These are phyloP conservation scores for Salix arbutifolia DNA, from an alignment of 345 rosid species.

Conservation along the genomic window DNA sequence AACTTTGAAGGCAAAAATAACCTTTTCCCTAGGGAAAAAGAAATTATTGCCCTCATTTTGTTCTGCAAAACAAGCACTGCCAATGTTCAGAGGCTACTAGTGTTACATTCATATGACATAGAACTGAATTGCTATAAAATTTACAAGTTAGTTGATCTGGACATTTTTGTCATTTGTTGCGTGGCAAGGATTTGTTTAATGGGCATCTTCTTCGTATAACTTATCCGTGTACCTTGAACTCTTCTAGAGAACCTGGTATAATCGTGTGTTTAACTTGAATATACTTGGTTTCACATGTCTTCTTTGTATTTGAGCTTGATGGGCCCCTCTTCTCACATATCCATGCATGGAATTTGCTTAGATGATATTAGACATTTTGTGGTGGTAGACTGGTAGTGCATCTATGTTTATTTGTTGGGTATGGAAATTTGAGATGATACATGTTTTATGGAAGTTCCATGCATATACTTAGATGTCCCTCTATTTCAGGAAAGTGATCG, in stretches of 20 bases:
- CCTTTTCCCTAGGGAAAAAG: neutral
- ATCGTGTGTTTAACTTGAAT: too few species aligned
- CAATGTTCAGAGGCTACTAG: neutral
- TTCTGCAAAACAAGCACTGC: neutral
- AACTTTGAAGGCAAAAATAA: neutral
- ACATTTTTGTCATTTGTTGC: neutral
- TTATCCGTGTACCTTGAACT: too few species aligned
- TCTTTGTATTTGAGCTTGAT: too few species aligned
- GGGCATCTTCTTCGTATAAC: too few species aligned
- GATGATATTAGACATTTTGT: neutral
- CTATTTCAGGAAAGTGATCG: slow-evolving; percentile 79
- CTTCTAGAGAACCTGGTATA: too few species aligned
- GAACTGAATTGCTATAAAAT: neutral
- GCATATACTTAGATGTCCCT: neutral
- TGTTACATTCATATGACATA: neutral
- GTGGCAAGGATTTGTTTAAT: too few species aligned
- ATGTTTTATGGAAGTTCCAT: neutral
- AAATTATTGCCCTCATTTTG: neutral
- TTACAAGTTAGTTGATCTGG: neutral
- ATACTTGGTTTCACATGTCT: too few species aligned
- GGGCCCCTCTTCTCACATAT: too few species aligned
- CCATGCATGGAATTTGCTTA: neutral
- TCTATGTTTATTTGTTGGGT: neutral
- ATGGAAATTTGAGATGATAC: neutral
- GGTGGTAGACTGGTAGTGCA: neutral